Evolutionary conservation across 352 stramenopile genomes (phyloP), one percentile per base, ranked within the genome.

Genomic region (Phytophthora uliginosa): DNA sequence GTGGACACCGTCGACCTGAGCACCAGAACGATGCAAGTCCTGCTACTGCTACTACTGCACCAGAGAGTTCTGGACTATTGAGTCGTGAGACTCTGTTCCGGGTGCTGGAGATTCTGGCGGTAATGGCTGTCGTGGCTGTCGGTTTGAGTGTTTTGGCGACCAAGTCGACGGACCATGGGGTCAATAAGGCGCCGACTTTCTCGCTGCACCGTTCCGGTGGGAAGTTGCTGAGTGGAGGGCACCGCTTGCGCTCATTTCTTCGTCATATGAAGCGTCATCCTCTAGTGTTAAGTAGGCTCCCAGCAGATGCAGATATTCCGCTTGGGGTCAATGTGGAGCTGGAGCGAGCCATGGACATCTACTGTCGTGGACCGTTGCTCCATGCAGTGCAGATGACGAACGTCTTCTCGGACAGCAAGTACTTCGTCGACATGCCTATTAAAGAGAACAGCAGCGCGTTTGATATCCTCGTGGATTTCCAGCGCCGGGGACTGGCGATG

Each of bases 351-450:
- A 87, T 93, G 83, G 85, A 92, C 61, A 90, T 95, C 59, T 95
- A 93, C 77, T 93, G 86, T 61, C 83, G 75, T 12, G 88, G 86
- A 2, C 81, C 83, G 10, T 59, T 95, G 38, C 73, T 95, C 10
- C 86, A 93, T 69, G 76, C 84, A 13, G 79, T 94, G 68, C 86
- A 95, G 69, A 93, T 90, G 77, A 63, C 82, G 15, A 74, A 79
- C 17, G 74, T 98, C 22, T 98, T 96, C 59, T 70, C 81, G 6
- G 94, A 98, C 82, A 93, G 84, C 77, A 98, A 98, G 66, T 88
- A 96, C 64, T 98, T 98, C 67, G 94, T 98, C 4, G 93, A 98
- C 71, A 98, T 98, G 93, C 93, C 94, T 5, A 90, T 98, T 75
- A 95, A 93, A 71, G 38, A 71, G 9, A 94, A 93, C 72, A 94